phyloP scores from a whole-genome alignment of 2,329 filamentous ascomycete genomes.

The Coleophoma eucalyptorum region DNA sequence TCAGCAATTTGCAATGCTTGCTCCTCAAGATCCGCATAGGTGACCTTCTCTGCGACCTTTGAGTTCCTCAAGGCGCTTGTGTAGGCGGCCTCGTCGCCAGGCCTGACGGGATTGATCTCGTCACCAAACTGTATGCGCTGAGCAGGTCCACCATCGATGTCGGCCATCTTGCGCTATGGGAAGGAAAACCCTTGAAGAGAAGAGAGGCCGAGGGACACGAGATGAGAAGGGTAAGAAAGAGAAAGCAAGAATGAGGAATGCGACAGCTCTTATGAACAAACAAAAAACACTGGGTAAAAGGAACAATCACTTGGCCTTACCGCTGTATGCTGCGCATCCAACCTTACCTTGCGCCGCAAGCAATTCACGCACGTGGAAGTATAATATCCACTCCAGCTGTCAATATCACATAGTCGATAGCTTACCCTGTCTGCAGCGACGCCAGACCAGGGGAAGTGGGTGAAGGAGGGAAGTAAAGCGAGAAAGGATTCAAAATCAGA shows the following conservation, averaged over 20 bases:
- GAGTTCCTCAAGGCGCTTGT: slow-evolving; percentile 7
- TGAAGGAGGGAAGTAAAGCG: neutral
- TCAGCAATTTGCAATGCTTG: slow-evolving; percentile 17
- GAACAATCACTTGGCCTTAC: neutral
- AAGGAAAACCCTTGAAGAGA: neutral
- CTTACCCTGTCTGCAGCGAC: too few relatives aligned
- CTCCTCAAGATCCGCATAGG: slow-evolving; percentile 17
- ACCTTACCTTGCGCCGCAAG: neutral
- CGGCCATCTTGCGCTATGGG: slow-evolving; percentile 10
- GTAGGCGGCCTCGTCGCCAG: neutral
- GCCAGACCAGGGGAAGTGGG: too few relatives aligned
- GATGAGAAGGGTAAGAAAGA: neutral
- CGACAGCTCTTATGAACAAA: neutral
- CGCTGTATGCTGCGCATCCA: neutral
- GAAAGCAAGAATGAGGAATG: slow-evolving; percentile 1
- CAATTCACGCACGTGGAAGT: neutral
- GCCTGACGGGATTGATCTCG: slow-evolving; percentile 16
- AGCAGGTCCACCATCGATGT: slow-evolving; percentile 1
- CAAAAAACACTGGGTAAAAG: neutral
- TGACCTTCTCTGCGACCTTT: slow-evolving; percentile 13
- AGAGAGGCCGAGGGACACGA: neutral
- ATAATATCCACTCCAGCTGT: neutral
- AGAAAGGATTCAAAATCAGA: neutral
- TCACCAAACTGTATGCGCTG: slow-evolving; percentile 18
- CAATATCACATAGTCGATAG: neutral